Conservation (phyloP, 163 green algal genomes). For the Coccomyxa subellipsoidea region DNA sequence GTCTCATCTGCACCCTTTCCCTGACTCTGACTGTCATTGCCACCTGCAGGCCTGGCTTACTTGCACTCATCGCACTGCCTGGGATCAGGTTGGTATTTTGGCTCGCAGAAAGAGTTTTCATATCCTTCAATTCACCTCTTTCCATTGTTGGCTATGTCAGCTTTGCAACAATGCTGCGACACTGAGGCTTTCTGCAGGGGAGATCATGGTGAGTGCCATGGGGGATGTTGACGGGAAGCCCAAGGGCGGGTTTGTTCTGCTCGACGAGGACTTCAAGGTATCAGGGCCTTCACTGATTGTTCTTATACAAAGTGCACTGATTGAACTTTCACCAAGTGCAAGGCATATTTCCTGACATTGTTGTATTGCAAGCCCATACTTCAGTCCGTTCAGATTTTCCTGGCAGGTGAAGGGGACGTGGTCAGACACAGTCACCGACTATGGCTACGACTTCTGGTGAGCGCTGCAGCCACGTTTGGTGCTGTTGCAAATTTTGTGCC, state of each 20-base stretch:
- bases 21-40: background rate
- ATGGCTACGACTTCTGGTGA: slow-evolving; percentile 79
- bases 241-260: slow-evolving; percentile 70
- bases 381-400: no score
- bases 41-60: slow-evolving; percentile 42
- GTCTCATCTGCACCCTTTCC: no score
- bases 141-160: no score
- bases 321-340: no score
- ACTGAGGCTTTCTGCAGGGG: no score
- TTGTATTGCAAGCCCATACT: no score
- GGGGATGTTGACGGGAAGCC: slow-evolving; percentile 45
- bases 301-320: background rate
- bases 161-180: no score
- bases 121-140: no score
- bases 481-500: background rate
- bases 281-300: background rate
- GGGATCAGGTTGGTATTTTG: slow-evolving; percentile 54
- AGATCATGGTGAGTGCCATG: slow-evolving; percentile 44
- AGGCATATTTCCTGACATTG: no score
- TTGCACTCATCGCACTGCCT: slow-evolving; percentile 80
- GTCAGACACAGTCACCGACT: slow-evolving; percentile 46
- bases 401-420: slow-evolving; percentile 46
- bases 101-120: background rate
- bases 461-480: background rate
- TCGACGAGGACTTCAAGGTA: slow-evolving; percentile 66